A percentile compares a stretch with the other conserved stretches of the same genome.
These are phyloP conservation scores for Xylariaceae sp. DNA, from an alignment of 2,329 filamentous ascomycete genomes.

Conservation along the genomic window DNA sequence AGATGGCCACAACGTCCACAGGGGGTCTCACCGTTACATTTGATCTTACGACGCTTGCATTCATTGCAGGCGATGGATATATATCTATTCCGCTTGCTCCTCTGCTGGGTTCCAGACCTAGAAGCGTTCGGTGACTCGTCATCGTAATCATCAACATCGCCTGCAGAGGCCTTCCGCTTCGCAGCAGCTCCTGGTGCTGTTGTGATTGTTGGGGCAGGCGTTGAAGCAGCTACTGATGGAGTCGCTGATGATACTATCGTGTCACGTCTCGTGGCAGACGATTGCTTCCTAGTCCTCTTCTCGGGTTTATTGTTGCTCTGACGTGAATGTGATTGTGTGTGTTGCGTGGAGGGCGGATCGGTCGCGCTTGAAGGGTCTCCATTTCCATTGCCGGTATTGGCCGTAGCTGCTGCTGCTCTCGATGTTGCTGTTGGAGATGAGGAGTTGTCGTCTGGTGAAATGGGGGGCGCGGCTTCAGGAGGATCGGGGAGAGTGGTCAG, in stretches of 20 bases:
- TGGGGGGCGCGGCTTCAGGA: constrained; percentile 28
- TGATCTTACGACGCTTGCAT: constrained; percentile 77
- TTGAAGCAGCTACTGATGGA: constrained; percentile 15
- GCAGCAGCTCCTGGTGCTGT: constrained; percentile 21
- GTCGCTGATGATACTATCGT: constrained; percentile 15
- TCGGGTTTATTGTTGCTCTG: constrained; percentile 13
- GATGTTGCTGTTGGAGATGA: constrained; percentile 16
- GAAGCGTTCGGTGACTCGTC: constrained; percentile 34
- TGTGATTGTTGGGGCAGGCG: constrained; percentile 6
- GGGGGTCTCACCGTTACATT: constrained; percentile 73
- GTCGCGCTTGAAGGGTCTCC: background rate
- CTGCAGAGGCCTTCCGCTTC: constrained; percentile 38
- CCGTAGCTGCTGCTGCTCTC: background rate
- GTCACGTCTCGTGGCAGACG: constrained; percentile 18
- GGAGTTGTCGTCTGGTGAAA: constrained; percentile 14
- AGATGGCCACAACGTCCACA: constrained; percentile 74
- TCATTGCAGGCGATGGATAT: constrained; percentile 72
- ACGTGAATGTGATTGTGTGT: constrained; percentile 14
- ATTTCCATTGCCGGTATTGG: background rate
- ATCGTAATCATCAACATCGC: constrained; percentile 22
- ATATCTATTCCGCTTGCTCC: constrained; percentile 68
- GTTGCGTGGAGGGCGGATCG: background rate
- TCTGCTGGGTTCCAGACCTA: constrained; percentile 46
- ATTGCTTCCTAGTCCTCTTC: constrained; percentile 25
- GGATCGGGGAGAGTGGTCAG: constrained; percentile 39